phyloP scores from a whole-genome alignment of 805 yeast genomes.

The Candida schatavii region DNA sequence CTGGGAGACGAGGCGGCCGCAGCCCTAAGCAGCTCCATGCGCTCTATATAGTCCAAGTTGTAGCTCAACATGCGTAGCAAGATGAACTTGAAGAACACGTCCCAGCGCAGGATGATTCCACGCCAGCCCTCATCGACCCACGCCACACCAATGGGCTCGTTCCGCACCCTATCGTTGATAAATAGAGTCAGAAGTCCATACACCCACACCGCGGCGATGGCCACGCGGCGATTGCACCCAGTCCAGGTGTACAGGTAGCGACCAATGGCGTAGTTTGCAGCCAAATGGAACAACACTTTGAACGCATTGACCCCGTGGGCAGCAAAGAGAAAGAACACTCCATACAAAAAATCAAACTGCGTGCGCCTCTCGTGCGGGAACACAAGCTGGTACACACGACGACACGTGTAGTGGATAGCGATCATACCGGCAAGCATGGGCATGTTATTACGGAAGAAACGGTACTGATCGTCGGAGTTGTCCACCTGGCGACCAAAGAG shows the following conservation, averaged over 20 bases:
- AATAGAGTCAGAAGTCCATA: constrained; percentile 80
- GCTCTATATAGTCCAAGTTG: constrained; percentile 69
- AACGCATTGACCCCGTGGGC: constrained; percentile 78
- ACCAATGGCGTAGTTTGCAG: constrained; percentile 51
- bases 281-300: constrained; percentile 58
- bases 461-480: constrained; percentile 86
- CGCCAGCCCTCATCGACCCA: constrained; percentile 59
- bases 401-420: constrained; percentile 49
- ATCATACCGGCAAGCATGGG: constrained; percentile 57
- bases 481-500: constrained; percentile 86
- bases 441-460: constrained; percentile 82
- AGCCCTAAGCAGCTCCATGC: constrained; percentile 15
- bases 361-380: constrained; percentile 36
- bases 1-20: background rate
- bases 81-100: constrained; percentile 90
- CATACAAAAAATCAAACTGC: constrained; percentile 72
- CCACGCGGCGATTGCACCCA: constrained; percentile 26
- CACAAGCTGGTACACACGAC: constrained; percentile 32
- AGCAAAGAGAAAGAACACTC: constrained; percentile 61
- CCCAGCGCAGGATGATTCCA: constrained; percentile 91
- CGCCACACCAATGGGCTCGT: constrained; percentile 51
- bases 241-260: constrained; percentile 20
- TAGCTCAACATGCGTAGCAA: constrained; percentile 80
- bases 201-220: constrained; percentile 58
- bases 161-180: constrained; percentile 66